phyloP scores from a whole-genome alignment of 495 filamentous ascomycete genomes.

The Aspergillus baeticus region DNA sequence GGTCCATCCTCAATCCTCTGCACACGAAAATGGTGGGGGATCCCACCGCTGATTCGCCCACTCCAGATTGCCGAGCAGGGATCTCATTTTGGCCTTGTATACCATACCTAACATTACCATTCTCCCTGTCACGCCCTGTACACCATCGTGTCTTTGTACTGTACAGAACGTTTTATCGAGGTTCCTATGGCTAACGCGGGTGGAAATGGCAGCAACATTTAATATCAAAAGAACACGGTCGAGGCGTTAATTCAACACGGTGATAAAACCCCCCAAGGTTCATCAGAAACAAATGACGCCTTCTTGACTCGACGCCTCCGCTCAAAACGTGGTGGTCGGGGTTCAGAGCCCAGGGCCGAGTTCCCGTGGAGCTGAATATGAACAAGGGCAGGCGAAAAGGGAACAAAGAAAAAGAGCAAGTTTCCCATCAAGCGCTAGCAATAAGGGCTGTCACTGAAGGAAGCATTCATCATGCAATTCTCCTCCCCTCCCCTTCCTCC shows the following conservation, averaged over 20 bases:
- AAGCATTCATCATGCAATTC: slow-evolving; percentile 13
- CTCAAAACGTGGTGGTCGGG: not conserved
- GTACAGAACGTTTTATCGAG: slow-evolving; percentile 15
- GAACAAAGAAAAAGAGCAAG: not conserved
- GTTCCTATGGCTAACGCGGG: slow-evolving; percentile 20
- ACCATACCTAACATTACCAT: slow-evolving; percentile 8
- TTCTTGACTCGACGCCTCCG: not conserved
- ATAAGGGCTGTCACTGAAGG: not conserved
- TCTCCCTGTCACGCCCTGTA: slow-evolving; percentile 14
- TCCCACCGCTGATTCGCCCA: slow-evolving; percentile 14
- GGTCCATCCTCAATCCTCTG: slow-evolving; percentile 10
- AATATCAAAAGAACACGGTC: not conserved
- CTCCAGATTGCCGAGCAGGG: slow-evolving; percentile 21
- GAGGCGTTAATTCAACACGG: slow-evolving; percentile 12
- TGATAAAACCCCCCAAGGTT: not conserved
- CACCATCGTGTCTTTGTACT: slow-evolving; percentile 15
- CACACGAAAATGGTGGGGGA: slow-evolving; percentile 20
- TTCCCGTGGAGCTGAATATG: slow-evolving; percentile 3
- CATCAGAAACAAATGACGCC: not conserved
- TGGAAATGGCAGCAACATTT: slow-evolving; percentile 12
- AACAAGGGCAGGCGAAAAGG: not conserved
- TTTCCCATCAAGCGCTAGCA: not conserved
- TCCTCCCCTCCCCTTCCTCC: not conserved
- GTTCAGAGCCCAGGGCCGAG: slow-evolving; percentile 1
- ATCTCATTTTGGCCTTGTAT: slow-evolving; percentile 18